These are phyloP conservation scores for Boletus bicolor DNA, from an alignment of 768 basidiomycete genomes.

Conservation along the genomic window DNA sequence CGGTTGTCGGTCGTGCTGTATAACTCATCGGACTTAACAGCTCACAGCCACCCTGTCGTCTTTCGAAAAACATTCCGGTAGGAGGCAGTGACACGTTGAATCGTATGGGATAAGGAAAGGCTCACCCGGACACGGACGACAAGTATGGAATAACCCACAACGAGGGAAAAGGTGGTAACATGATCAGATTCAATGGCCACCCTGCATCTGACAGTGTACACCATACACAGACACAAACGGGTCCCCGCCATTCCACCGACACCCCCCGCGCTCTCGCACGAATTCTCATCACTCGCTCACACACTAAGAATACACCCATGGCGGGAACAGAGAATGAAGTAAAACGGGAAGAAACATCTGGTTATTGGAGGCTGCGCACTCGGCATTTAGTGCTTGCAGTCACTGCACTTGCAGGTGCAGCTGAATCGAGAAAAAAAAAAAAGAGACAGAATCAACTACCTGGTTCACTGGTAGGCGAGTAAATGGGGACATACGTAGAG, in stretches of 20 bases:
- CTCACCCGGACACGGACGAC: not conserved
- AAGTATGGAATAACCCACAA: not conserved
- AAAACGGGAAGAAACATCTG: not conserved
- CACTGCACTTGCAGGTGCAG: slow-evolving; percentile 13
- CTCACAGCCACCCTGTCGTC: too few relatives aligned
- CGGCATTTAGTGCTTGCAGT: slow-evolving; percentile 12
- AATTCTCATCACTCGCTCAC: not conserved
- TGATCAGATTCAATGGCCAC: not conserved
- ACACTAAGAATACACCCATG: not conserved
- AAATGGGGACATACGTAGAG: not conserved
- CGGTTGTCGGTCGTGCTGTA: too few relatives aligned
- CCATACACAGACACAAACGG: not conserved
- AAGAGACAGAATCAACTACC: not conserved
- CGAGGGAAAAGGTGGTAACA: not conserved
- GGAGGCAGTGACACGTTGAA: too few relatives aligned
- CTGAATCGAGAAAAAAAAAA: not conserved
- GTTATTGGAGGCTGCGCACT: not conserved
- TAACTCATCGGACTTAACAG: too few relatives aligned
- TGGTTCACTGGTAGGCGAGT: not conserved
- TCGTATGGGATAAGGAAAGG: not conserved
- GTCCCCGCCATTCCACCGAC: not conserved
- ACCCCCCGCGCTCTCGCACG: not conserved
- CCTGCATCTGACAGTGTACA: not conserved
- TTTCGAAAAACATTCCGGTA: too few relatives aligned
- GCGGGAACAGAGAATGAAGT: not conserved